Percentiles rank a stretch among this genome's conserved stretches.
These are phyloP conservation scores for Crassisporium funariophilum DNA, from an alignment of 768 basidiomycete genomes.

Conservation along the genomic window DNA sequence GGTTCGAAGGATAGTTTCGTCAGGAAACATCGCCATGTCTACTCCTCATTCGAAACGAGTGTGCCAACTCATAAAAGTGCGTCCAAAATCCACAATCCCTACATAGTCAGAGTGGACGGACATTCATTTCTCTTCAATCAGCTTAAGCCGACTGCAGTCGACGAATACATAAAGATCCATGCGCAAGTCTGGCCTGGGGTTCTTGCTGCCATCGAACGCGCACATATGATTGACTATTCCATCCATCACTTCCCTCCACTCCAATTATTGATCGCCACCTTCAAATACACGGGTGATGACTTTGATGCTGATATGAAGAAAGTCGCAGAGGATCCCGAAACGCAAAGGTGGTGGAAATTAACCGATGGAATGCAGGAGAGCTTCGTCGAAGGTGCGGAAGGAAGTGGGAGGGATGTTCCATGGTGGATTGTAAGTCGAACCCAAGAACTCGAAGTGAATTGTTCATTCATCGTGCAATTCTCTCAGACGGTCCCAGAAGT, in stretches of 20 bases:
- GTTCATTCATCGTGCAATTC: background rate
- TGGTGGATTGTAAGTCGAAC: conserved; percentile 63
- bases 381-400: conserved; percentile 67
- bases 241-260: conserved; percentile 69
- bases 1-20: no score
- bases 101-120: no score
- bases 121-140: no score
- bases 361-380: conserved; percentile 82
- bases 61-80: conserved; percentile 74
- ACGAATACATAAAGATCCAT: conserved; percentile 62
- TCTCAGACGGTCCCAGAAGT: conserved; percentile 61
- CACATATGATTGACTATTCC: conserved; percentile 75
- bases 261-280: conserved; percentile 72
- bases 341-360: conserved; percentile 75
- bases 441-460: background rate
- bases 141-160: conserved; percentile 55
- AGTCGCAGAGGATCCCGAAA: conserved; percentile 66
- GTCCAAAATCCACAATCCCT: no score
- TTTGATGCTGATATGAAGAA: conserved; percentile 67
- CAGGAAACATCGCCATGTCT: background rate
- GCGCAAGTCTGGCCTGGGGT: conserved; percentile 70
- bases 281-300: conserved; percentile 72
- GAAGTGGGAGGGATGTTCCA: conserved; percentile 66
- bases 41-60: conserved; percentile 47
- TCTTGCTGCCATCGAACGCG: conserved; percentile 58